Base-by-base conservation (phyloP, 768 basidiomycete species). In the Clavaria fumosa region DNA sequence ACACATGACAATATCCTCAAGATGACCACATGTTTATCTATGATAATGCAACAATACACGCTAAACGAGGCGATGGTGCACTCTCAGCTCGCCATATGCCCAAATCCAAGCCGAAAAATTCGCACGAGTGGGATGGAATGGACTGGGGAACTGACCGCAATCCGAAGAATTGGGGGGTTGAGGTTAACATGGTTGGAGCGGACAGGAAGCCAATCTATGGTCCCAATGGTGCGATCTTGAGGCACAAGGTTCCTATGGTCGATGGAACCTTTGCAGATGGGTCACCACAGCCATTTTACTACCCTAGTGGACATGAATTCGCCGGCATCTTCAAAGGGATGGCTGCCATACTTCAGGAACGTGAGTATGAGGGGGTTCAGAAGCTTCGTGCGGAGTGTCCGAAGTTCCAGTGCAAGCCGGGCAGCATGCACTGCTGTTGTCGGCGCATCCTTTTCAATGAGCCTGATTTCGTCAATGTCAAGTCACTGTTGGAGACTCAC, bases 281-380 rank as follows among this genome's bases (percentile, higher is more conserved):
- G 3, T 31, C 23, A 1, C 41, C 42, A 1, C 58, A 62, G 32
- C 10, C 33, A 1, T 37, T 62, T 11, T 63, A 62, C 41, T 62
- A 45, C 40, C 53, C 54, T 2, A 38, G 39, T 0, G 50, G 37
- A 1, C 53, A 58, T 34, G 38, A 21, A 5, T 17, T 9, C 18
- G 39, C 45, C 1, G 56, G 60, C 0, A 17, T 45, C 0, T 66
- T 63, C 49, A 65, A 66, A 46, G 64, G 63, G 4, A 67, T 64
- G 60, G 54, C 45, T 3, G 18, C 31, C 0, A 57, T 63, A 34
- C 47, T 64, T 3, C 11, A 49, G 15, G 58, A 49, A 27, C 36
- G 35, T 5, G 49, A 49, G 9, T 39, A 43, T 35, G 14, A 15
- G 2, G 27, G 42, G 17, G 27, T 18, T 6, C 6, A 31, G 10